A percentile compares a stretch with the other conserved stretches of the same genome.
Evolutionary conservation across 345 rosid genomes (phyloP).

Genomic region (Citrus hindsii): DNA sequence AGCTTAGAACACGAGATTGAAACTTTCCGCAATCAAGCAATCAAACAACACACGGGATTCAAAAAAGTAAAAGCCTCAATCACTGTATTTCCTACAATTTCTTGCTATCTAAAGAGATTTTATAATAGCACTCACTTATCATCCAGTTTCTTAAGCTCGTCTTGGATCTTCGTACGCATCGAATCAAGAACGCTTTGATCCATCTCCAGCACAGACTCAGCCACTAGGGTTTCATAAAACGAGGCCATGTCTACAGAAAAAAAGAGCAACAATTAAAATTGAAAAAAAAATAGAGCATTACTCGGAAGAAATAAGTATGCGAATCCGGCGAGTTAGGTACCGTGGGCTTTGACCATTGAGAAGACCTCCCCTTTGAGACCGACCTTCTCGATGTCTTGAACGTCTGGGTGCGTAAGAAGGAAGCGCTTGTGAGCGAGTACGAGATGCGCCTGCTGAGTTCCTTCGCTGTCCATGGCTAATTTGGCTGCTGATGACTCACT

Average conservation of each 20-base stretch:
- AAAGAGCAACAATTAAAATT: not conserved
- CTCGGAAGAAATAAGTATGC: not conserved
- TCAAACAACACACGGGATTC: not conserved
- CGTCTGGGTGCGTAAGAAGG: slow-evolving; percentile 75
- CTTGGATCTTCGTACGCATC: slow-evolving; percentile 62
- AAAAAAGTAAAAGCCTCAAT: not conserved
- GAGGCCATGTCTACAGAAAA: slow-evolving; percentile 71
- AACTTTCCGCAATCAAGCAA: not conserved
- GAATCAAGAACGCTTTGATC: slow-evolving; percentile 67
- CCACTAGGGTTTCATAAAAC: slow-evolving; percentile 76
- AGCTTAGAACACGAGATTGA: not conserved
- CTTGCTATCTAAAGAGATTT: not conserved
- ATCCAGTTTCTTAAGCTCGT: slow-evolving; percentile 83
- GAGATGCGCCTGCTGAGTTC: slow-evolving; percentile 82
- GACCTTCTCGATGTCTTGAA: slow-evolving; percentile 89
- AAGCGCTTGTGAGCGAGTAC: slow-evolving; percentile 78
- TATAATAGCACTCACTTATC: slow-evolving; percentile 63
- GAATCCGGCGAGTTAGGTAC: slow-evolving; percentile 32
- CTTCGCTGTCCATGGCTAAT: slow-evolving; percentile 77
- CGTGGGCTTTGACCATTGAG: slow-evolving; percentile 60
- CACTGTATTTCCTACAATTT: not conserved
- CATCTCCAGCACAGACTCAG: slow-evolving; percentile 58
- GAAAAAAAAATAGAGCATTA: not conserved
- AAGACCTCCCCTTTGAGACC: slow-evolving; percentile 84
- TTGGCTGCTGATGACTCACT: not conserved